These are phyloP conservation scores for Sporothrix inflata DNA, from an alignment of 2,329 filamentous ascomycete genomes.

Conservation along the genomic window DNA sequence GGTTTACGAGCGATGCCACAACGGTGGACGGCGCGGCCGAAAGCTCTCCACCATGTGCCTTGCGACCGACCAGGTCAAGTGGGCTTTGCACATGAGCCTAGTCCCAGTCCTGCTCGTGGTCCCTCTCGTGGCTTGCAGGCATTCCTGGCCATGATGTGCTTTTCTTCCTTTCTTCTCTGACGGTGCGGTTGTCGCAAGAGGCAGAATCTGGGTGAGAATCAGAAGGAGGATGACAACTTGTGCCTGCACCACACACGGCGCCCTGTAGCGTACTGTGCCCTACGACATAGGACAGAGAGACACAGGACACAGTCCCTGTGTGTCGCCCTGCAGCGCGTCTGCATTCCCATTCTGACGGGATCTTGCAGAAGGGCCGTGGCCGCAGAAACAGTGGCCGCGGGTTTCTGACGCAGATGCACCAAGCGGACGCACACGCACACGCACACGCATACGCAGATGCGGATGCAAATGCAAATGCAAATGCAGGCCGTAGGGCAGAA, in stretches of 20 bases:
- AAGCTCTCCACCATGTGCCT: slow-evolving; percentile 21
- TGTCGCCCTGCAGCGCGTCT: background rate
- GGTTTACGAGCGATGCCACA: slow-evolving; percentile 25
- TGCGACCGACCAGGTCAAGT: background rate
- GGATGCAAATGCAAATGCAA: slow-evolving; percentile 21
- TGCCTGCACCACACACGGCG: background rate
- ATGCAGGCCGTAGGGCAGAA: slow-evolving; percentile 30
- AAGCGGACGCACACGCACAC: background rate
- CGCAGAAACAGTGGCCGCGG: slow-evolving; percentile 22
- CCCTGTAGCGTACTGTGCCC: background rate
- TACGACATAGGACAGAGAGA: background rate
- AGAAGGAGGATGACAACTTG: background rate
- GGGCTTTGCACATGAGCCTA: background rate
- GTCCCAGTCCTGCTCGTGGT: background rate
- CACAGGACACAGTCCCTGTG: background rate
- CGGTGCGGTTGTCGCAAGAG: background rate
- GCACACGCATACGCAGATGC: slow-evolving; percentile 1
- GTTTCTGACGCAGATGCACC: slow-evolving; percentile 5
- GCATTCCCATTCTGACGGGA: slow-evolving; percentile 16
- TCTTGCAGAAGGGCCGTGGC: slow-evolving; percentile 21
- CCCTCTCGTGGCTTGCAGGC: slow-evolving; percentile 19
- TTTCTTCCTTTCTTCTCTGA: background rate
- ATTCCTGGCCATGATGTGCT: background rate
- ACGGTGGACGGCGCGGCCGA: slow-evolving; percentile 24
- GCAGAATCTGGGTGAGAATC: background rate